Base-by-base conservation (phyloP, 83 land plant species). In the Larix sibirica region DNA sequence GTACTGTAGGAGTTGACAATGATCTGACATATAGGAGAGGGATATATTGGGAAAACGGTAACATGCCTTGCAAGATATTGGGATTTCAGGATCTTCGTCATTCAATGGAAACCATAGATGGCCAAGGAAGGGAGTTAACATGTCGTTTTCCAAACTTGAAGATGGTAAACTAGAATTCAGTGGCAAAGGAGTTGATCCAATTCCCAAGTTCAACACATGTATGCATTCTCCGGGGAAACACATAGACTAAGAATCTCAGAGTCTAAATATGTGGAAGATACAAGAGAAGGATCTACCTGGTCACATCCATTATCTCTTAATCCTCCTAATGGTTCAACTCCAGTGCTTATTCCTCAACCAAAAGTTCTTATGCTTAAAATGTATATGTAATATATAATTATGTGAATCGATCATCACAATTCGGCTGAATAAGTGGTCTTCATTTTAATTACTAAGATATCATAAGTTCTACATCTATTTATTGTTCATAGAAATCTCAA, bases 281-380 rank as follows among this genome's bases (percentile, higher is more conserved):
- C 58, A 33, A 77, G 80, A 59, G 77, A 61, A 2, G 86, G 81
- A 61, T 38, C 62, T 62, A 62, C 81, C 16, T 96, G 99, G 98
- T 97, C 99, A 62, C 86, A 79, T 40, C 92, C 98, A 23, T 96
- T 97, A 84, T 81, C 71, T 65, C 91, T 97, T 68, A 92, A 92
- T 54, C 90, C 95, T 28, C 89, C 95, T 60, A 92, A 88, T 87
- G 99, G 94, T 47, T 87, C 93, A 77, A 88, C 90, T 26, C 89
- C 47, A 77, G 88, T 97, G 28, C 75, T 85, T 64, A 84, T 97
- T 88, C 98, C 97, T 12, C 79, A 86, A 69, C 81, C 92, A 81
- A 33, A 33, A 33, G 2, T 33, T 33, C 3, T 33, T 33, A 33
- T 33, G 36, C 36, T 33, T 33, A 33, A 33, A 33, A 33, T 33